Percentiles rank a stretch among this genome's conserved stretches.
These are phyloP conservation scores for Hypoxylon sp. DNA, from an alignment of 2,329 filamentous ascomycete genomes.

Conservation along the genomic window DNA sequence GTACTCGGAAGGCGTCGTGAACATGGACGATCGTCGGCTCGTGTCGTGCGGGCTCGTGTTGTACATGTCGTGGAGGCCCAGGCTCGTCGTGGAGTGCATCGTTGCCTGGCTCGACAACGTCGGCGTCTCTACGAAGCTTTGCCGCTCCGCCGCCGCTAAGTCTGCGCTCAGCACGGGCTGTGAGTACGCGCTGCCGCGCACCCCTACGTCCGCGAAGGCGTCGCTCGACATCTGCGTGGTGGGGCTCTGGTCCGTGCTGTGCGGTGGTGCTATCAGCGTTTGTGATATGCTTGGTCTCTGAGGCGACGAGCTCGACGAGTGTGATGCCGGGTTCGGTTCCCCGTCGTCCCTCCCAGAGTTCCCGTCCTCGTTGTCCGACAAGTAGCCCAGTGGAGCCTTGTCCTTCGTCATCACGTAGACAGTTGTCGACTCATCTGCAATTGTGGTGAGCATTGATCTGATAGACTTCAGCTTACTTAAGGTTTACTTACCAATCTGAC, in stretches of 20 bases:
- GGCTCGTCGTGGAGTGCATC: slow-evolving; percentile 42
- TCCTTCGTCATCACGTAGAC: slow-evolving; percentile 63
- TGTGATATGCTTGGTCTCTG: slow-evolving; percentile 33
- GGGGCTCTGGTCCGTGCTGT: slow-evolving; percentile 50
- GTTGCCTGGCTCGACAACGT: slow-evolving; percentile 30
- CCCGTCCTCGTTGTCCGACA: slow-evolving; percentile 58
- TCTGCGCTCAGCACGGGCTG: slow-evolving; percentile 54
- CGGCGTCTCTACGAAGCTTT: slow-evolving; percentile 43
- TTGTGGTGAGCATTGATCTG: slow-evolving; percentile 18
- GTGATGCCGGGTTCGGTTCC: slow-evolving; percentile 48
- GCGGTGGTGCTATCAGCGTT: slow-evolving; percentile 47
- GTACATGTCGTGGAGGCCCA: slow-evolving; percentile 58
- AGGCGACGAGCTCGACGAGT: slow-evolving; percentile 49
- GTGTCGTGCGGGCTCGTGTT: slow-evolving; percentile 54
- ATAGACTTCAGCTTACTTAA: not conserved
- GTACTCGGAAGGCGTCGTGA: slow-evolving; percentile 55
- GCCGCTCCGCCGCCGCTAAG: slow-evolving; percentile 50
- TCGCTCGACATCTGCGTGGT: slow-evolving; percentile 31
- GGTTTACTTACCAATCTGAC: slow-evolving; percentile 61
- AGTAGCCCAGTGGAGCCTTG: slow-evolving; percentile 56
- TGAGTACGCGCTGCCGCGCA: slow-evolving; percentile 52
- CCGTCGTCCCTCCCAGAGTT: slow-evolving; percentile 54
- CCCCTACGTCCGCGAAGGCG: slow-evolving; percentile 50
- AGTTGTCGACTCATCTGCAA: slow-evolving; percentile 50
- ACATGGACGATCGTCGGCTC: slow-evolving; percentile 57